Evolutionary conservation across 345 rosid species (phyloP).

Genomic region (Psidium guajava): DNA sequence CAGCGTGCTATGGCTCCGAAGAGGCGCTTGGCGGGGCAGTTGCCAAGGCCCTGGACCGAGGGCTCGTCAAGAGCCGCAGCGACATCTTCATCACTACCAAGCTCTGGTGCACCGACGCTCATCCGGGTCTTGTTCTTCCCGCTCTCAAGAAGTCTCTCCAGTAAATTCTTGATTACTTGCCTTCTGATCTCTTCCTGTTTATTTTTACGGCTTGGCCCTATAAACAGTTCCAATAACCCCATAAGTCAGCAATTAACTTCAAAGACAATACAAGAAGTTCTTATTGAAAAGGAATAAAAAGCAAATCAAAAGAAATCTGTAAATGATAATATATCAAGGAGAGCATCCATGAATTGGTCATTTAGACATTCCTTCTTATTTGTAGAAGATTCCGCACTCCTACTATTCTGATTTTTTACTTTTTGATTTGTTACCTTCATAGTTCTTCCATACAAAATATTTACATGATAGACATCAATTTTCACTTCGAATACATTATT

Average conservation of each 20-base stretch:
- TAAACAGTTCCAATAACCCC: not conserved
- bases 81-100: slow-evolving; percentile 60
- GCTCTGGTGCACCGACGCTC: slow-evolving; percentile 41
- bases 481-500: not conserved
- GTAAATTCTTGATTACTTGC: not conserved
- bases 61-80: slow-evolving; percentile 26
- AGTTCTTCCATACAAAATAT: not conserved
- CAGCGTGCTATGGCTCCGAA: slow-evolving; percentile 40
- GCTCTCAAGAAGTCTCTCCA: slow-evolving; percentile 23
- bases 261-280: not conserved
- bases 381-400: too few species aligned
- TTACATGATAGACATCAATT: not conserved
- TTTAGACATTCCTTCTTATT: too few species aligned
- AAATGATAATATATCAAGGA: too few species aligned
- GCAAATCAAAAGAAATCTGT: too few species aligned
- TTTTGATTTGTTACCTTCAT: too few species aligned
- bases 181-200: not conserved
- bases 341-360: too few species aligned
- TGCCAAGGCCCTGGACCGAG: slow-evolving; percentile 26
- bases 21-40: slow-evolving; percentile 44
- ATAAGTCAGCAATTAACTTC: not conserved
- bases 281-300: too few species aligned
- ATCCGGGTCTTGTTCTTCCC: slow-evolving; percentile 36
- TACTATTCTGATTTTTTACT: too few species aligned
- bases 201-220: not conserved